These are phyloP conservation scores for Chlorella sp. DNA, from an alignment of 139 green algal genomes.

Conservation along the genomic window DNA sequence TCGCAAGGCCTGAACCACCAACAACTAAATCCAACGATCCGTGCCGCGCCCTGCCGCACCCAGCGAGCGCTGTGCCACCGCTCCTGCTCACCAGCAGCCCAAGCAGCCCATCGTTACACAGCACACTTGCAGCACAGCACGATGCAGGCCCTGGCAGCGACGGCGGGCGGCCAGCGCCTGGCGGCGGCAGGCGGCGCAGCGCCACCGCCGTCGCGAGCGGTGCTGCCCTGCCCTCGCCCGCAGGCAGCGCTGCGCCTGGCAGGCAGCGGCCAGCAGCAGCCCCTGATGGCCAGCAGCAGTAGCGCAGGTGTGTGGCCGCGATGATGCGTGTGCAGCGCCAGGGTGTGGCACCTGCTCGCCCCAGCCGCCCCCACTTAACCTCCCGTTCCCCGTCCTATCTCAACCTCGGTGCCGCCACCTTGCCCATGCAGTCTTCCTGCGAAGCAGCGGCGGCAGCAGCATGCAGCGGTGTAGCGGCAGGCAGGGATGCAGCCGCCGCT, in stretches of 20 bases:
- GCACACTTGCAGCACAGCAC: background rate
- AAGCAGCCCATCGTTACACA: background rate
- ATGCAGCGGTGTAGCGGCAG: background rate
- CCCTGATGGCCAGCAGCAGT: background rate
- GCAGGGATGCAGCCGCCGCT: background rate
- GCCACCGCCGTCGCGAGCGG: background rate
- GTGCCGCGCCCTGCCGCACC: too few relatives aligned
- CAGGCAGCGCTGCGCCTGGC: background rate
- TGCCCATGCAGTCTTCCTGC: background rate
- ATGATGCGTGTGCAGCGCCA: too few relatives aligned
- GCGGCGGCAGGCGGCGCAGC: background rate
- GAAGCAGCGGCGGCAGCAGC: background rate
- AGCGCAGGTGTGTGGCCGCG: background rate
- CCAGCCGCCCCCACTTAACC: too few relatives aligned
- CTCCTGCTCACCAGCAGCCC: too few relatives aligned
- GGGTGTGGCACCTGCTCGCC: too few relatives aligned
- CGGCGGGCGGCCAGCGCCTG: background rate
- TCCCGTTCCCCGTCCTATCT: too few relatives aligned
- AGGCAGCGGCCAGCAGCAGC: background rate
- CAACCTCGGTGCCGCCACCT: too few relatives aligned
- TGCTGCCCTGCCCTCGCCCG: background rate
- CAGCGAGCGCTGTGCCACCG: too few relatives aligned
- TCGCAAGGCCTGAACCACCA: too few relatives aligned
- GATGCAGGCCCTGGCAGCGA: background rate
- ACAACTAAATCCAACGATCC: too few relatives aligned